Percentiles rank a stretch among this genome's conserved stretches.
Conservation (phyloP, 495 filamentous ascomycete species). For the Penicillium maclennaniae region DNA sequence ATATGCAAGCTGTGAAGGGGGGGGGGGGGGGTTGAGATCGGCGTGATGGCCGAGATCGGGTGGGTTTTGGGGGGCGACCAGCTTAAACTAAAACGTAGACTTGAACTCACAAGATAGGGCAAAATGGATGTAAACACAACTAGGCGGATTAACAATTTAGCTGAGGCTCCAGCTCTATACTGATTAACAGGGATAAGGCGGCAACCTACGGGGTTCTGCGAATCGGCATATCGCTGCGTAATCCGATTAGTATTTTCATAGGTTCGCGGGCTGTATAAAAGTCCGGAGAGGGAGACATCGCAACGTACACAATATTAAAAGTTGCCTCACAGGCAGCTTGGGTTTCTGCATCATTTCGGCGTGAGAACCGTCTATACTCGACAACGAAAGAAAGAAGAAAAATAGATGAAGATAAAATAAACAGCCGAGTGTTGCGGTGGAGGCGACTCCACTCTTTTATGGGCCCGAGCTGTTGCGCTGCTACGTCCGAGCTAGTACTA, state of each 20-base stretch:
- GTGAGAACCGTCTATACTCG: background rate
- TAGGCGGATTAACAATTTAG: conserved; percentile 10
- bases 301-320: conserved; percentile 60
- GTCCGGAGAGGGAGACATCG: no score
- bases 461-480: background rate
- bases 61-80: background rate
- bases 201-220: conserved; percentile 63
- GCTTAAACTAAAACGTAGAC: background rate
- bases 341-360: conserved; percentile 28
- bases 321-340: conserved; percentile 48
- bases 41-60: background rate
- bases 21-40: background rate
- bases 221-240: conserved; percentile 63
- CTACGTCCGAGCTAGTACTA: background rate
- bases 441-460: background rate
- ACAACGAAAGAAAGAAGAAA: background rate
- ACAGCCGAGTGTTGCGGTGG: background rate
- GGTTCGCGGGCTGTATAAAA: background rate
- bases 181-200: background rate
- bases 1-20: background rate
- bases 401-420: background rate
- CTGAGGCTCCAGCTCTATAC: background rate
- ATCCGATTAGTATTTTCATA: conserved; percentile 2
- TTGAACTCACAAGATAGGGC: conserved; percentile 64
- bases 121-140: conserved; percentile 79